Evolutionary conservation across 108 stramenopile species (phyloP).

Genomic region (Cylindrotheca closterium): DNA sequence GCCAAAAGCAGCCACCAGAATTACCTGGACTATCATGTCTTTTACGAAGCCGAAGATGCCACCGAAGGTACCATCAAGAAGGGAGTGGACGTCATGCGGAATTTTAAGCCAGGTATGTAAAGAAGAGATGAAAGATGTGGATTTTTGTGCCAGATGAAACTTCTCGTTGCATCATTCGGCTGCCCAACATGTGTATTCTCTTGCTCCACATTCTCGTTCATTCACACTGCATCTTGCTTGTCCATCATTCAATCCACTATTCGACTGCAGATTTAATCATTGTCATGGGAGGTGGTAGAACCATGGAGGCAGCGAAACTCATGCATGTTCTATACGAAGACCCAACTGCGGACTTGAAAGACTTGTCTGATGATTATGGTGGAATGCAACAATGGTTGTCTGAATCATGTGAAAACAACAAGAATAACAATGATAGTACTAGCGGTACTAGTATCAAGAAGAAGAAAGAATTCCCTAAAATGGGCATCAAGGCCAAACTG

Average conservation of each 20-base stretch:
- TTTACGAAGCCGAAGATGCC: slow-evolving; percentile 41
- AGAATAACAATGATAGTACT: no score
- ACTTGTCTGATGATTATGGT: slow-evolving; percentile 23
- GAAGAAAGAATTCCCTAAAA: slow-evolving; percentile 38
- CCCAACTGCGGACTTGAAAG: slow-evolving; percentile 25
- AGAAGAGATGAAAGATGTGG: not conserved
- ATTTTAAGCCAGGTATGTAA: slow-evolving; percentile 16
- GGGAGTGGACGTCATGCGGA: not conserved
- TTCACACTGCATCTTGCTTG: slow-evolving; percentile 46
- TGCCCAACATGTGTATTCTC: no score
- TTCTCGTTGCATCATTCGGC: no score
- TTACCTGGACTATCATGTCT: slow-evolving; percentile 27
- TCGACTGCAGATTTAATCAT: slow-evolving; percentile 50
- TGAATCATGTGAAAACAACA: no score
- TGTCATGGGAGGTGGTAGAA: slow-evolving; percentile 59
- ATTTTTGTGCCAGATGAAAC: no score
- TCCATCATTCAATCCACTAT: not conserved
- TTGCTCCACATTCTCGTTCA: no score
- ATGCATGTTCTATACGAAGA: slow-evolving; percentile 38
- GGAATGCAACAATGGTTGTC: slow-evolving; percentile 31
- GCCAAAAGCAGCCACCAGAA: no score
- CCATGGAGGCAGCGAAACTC: slow-evolving; percentile 62
- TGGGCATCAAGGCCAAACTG: slow-evolving; percentile 29
- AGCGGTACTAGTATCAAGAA: no score
- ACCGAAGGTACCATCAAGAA: slow-evolving; percentile 3